A percentile compares a stretch with the other conserved stretches of the same genome.
These are phyloP conservation scores for Knufia petricola DNA, from an alignment of 2,329 filamentous ascomycete genomes.

Conservation along the genomic window DNA sequence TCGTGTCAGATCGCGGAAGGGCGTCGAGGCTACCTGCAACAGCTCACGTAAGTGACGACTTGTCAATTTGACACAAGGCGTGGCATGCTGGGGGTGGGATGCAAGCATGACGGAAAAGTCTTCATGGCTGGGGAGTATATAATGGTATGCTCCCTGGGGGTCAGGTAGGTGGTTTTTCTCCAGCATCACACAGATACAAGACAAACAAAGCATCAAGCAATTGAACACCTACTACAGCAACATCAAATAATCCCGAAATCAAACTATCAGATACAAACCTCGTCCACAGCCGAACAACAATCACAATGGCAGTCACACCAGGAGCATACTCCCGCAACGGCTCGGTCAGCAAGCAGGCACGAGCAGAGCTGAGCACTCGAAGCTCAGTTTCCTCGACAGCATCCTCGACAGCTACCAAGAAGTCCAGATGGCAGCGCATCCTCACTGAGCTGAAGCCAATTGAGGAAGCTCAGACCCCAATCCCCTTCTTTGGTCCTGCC, in stretches of 20 bases:
- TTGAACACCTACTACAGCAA: constrained; percentile 3
- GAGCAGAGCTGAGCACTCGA: neutral
- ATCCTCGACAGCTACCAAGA: constrained; percentile 11
- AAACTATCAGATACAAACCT: neutral
- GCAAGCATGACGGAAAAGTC: constrained; percentile 6
- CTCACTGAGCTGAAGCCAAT: constrained; percentile 18
- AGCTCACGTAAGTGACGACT: neutral
- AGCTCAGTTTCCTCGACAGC: constrained; percentile 13
- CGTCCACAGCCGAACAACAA: constrained; percentile 9
- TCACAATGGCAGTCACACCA: constrained; percentile 17
- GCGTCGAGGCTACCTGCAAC: neutral
- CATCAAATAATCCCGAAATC: constrained; percentile 6
- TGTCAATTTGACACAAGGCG: neutral
- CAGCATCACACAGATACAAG: constrained; percentile 7
- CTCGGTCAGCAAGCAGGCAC: constrained; percentile 12
- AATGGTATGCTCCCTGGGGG: constrained; percentile 8
- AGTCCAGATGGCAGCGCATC: constrained; percentile 14
- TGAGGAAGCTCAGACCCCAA: constrained; percentile 12
- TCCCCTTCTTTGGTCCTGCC: constrained; percentile 18
- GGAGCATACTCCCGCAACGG: constrained; percentile 20
- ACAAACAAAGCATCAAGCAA: constrained; percentile 1
- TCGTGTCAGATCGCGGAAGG: neutral
- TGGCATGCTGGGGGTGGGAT: neutral
- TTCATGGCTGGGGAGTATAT: constrained; percentile 13
- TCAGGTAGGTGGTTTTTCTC: constrained; percentile 5